Evolutionary conservation across 768 basidiomycete genomes (phyloP).

Genomic region (Sporobolomyces pararoseus): DNA sequence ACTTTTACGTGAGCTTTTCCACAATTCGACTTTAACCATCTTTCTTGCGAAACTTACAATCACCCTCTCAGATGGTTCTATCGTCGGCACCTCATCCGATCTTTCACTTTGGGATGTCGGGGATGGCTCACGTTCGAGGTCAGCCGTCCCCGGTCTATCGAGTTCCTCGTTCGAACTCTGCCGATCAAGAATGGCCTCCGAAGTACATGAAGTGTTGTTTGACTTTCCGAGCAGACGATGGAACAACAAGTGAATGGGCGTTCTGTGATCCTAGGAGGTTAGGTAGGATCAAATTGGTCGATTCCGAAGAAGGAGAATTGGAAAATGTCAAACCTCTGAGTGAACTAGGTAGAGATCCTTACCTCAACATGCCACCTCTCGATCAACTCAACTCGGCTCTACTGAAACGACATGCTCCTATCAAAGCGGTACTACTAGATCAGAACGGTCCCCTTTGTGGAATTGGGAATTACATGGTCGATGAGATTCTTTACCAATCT

Average conservation of each 20-base stretch:
- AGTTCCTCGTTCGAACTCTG: conserved; percentile 32
- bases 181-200: conserved; percentile 41
- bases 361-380: conserved; percentile 42
- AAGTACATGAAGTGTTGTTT: conserved; percentile 41
- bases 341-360: conserved; percentile 38
- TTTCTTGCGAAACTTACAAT: background rate
- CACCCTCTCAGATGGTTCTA: conserved; percentile 32
- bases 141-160: conserved; percentile 34
- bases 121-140: conserved; percentile 31
- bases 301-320: conserved; percentile 27
- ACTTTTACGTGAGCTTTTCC: conserved; percentile 47
- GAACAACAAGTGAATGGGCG: conserved; percentile 38
- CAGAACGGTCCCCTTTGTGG: conserved; percentile 41
- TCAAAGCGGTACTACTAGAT: conserved; percentile 47
- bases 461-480: conserved; percentile 45
- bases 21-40: background rate
- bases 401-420: conserved; percentile 40
- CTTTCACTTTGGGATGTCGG: conserved; percentile 44
- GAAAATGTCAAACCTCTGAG: conserved; percentile 35
- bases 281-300: conserved; percentile 42
- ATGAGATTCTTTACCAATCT: conserved; percentile 47
- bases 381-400: conserved; percentile 26
- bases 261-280: conserved; percentile 44
- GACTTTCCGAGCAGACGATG: conserved; percentile 22
- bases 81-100: conserved; percentile 26